Evolutionary conservation across 257 asterid species (phyloP).

Genomic region (Mitragyna speciosa): DNA sequence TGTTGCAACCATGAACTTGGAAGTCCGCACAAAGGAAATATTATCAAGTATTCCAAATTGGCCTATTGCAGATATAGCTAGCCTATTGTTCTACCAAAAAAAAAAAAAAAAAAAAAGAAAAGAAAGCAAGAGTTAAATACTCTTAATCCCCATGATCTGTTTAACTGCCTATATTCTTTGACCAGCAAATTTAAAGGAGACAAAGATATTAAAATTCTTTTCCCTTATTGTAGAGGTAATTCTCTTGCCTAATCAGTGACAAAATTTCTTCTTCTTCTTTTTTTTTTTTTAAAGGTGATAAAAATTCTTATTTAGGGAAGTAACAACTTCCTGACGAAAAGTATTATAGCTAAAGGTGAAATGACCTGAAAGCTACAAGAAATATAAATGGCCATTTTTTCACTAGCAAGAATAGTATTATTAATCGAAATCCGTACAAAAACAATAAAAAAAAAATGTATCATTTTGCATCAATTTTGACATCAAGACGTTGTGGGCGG

Average conservation of each 20-base stretch:
- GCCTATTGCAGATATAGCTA: neutral
- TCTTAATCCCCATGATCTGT: neutral
- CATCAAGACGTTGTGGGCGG: neutral
- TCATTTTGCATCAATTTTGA: neutral
- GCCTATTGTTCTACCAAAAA: neutral
- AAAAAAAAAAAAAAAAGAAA: neutral
- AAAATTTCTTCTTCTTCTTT: too few relatives aligned
- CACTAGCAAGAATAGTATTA: neutral
- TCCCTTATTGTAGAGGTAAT: neutral
- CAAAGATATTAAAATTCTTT: neutral
- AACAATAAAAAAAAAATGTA: too few relatives aligned
- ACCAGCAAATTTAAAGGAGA: neutral
- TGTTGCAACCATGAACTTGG: conserved; percentile 8
- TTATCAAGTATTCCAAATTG: neutral
- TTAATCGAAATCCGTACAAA: neutral
- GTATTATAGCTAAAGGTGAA: neutral
- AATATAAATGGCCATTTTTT: conserved; percentile 1
- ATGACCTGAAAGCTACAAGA: too few relatives aligned
- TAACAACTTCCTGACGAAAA: neutral
- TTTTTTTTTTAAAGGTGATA: too few relatives aligned
- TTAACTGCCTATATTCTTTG: neutral
- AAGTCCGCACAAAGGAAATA: neutral
- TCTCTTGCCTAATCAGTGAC: neutral
- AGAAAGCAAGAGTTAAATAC: neutral
- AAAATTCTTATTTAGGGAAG: neutral